A percentile compares a stretch with the other conserved stretches of the same genome.
These are phyloP conservation scores for Globisporangium splendens DNA, from an alignment of 352 stramenopile genomes.

Conservation along the genomic window DNA sequence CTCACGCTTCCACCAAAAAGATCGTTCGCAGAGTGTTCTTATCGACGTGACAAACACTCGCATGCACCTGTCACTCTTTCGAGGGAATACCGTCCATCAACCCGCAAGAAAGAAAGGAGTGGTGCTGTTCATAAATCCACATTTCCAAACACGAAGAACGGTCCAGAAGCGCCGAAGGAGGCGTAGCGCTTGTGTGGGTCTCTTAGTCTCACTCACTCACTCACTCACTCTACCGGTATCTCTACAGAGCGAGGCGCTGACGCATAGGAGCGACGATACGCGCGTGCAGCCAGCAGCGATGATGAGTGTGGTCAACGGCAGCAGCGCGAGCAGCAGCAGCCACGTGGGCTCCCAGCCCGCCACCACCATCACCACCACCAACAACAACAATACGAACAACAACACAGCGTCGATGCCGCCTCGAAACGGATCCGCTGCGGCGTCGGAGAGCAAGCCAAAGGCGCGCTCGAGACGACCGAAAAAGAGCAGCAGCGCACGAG, in stretches of 20 bases:
- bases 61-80: not conserved
- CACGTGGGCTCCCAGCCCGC: slow-evolving; percentile 21
- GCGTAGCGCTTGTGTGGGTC: no score
- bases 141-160: slow-evolving; percentile 3
- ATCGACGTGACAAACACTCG: not conserved
- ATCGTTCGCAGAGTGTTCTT: slow-evolving; percentile 3
- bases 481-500: not conserved
- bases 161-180: not conserved
- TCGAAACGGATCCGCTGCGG: slow-evolving; percentile 13
- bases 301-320: slow-evolving; percentile 30
- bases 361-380: slow-evolving; percentile 23
- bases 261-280: not conserved
- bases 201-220: no score
- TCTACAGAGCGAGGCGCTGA: no score
- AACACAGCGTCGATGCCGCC: slow-evolving; percentile 13
- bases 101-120: not conserved
- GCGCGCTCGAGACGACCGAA: slow-evolving; percentile 7
- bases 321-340: slow-evolving; percentile 18
- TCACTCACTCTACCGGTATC: not conserved
- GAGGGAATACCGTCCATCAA: not conserved
- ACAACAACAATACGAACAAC: slow-evolving; percentile 10
- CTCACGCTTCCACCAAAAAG: not conserved
- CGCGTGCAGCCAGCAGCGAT: not conserved
- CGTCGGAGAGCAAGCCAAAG: not conserved
- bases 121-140: slow-evolving; percentile 6